These are phyloP conservation scores for Tylopilus orsonianus DNA, from an alignment of 1,284 basidiomycete genomes.

Conservation along the genomic window DNA sequence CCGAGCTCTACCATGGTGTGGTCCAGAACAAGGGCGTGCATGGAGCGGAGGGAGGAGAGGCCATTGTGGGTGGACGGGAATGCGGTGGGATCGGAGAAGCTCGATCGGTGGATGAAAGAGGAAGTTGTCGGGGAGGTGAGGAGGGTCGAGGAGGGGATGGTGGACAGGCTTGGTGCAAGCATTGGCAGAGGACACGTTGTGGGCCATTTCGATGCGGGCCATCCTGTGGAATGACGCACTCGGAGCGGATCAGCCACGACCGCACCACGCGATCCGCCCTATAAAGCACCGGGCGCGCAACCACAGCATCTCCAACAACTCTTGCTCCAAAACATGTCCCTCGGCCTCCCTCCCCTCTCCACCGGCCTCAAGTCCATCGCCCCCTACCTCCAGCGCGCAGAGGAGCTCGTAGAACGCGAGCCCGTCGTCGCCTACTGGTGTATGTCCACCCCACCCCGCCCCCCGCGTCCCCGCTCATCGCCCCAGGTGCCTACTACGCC, in stretches of 20 bases:
- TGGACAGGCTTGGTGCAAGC: conserved; percentile 26
- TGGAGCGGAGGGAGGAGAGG: conserved; percentile 40
- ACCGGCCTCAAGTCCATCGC: conserved; percentile 61
- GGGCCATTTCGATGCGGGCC: too few relatives aligned
- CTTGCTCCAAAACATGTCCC: conserved; percentile 29
- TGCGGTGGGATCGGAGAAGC: conserved; percentile 24
- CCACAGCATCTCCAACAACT: not conserved
- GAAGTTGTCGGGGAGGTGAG: conserved; percentile 27
- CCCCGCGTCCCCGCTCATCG: not conserved
- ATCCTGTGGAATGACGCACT: conserved; percentile 15
- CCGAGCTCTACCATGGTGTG: conserved; percentile 45
- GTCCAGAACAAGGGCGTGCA: conserved; percentile 43
- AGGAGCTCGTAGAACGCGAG: conserved; percentile 81
- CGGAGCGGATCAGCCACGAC: too few relatives aligned
- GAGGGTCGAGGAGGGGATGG: conserved; percentile 29
- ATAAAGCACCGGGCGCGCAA: not conserved
- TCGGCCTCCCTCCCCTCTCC: conserved; percentile 58
- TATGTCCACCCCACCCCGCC: conserved; percentile 37
- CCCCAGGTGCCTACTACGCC: conserved; percentile 82
- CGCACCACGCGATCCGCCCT: conserved; percentile 10
- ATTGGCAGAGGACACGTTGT: conserved; percentile 15
- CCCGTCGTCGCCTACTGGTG: conserved; percentile 95
- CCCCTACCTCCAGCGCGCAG: conserved; percentile 86
- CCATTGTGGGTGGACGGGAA: conserved; percentile 4
- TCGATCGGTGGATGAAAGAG: conserved; percentile 23